A percentile compares a stretch with the other conserved stretches of the same genome.
Conservation (phyloP, 108 stramenopile species). For the Schizochytrium sp. region DNA sequence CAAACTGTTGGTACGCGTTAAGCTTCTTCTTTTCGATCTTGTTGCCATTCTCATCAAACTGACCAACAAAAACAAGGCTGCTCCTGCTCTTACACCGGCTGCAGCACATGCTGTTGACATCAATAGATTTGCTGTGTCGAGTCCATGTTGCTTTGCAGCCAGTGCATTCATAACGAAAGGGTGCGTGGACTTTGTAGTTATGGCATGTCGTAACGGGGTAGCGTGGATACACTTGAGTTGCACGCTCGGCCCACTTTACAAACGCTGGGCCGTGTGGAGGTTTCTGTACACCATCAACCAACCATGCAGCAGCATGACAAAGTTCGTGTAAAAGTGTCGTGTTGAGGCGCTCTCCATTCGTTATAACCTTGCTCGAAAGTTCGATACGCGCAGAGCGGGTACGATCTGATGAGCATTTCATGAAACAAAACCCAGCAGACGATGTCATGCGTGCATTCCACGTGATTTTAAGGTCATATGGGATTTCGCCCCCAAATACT, state of each 20-base stretch:
- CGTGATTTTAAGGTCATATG: slow-evolving; percentile 52
- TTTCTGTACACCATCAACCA: slow-evolving; percentile 84
- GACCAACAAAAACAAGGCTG: neutral
- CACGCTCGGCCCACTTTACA: slow-evolving; percentile 85
- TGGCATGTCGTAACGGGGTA: slow-evolving; percentile 68
- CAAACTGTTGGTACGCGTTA: neutral
- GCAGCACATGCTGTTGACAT: slow-evolving; percentile 60
- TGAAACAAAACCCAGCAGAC: slow-evolving; percentile 81
- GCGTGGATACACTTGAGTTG: slow-evolving; percentile 73
- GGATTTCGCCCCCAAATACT: neutral
- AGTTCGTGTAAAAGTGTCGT: slow-evolving; percentile 91
- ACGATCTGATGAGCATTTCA: slow-evolving; percentile 12
- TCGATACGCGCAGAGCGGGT: slow-evolving; percentile 80
- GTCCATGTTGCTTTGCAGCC: slow-evolving; percentile 58
- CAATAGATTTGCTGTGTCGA: slow-evolving; percentile 69
- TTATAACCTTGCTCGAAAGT: slow-evolving; percentile 88
- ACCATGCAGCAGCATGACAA: slow-evolving; percentile 93
- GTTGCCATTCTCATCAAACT: slow-evolving; percentile 4
- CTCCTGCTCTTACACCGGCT: slow-evolving; percentile 16
- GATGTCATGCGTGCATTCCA: slow-evolving; percentile 86
- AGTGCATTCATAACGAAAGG: slow-evolving; percentile 62
- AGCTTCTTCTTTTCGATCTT: neutral
- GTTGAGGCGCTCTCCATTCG: slow-evolving; percentile 80
- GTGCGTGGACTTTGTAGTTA: slow-evolving; percentile 67
- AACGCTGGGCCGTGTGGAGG: slow-evolving; percentile 87